Evolutionary conservation across 192 early-diverging fungal species (phyloP).

Genomic region (Backusella tarrabulga): DNA sequence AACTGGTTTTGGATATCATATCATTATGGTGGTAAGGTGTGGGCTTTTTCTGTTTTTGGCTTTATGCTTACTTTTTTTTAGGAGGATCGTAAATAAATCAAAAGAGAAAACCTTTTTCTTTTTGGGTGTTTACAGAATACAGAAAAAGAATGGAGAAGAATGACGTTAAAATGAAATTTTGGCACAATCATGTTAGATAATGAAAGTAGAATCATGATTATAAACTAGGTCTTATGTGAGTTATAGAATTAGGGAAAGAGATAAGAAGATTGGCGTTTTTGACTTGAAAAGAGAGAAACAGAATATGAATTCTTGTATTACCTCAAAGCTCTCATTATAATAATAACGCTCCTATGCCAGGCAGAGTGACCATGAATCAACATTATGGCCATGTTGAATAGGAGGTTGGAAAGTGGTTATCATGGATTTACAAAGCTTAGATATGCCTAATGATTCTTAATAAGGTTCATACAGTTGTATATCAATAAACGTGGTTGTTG

Average conservation of each 20-base stretch:
- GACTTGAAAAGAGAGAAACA: neutral
- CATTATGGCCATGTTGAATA: neutral
- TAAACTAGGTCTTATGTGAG: neutral
- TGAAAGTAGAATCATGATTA: neutral
- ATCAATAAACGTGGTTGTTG: neutral
- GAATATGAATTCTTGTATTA: neutral
- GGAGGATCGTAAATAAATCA: slow-evolving; percentile 6
- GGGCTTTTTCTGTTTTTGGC: neutral
- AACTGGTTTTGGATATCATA: slow-evolving; percentile 77
- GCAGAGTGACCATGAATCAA: neutral
- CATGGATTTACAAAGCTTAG: neutral
- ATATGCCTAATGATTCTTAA: neutral
- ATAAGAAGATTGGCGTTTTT: neutral
- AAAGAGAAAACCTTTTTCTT: neutral
- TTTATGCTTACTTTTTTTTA: neutral
- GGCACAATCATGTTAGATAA: neutral
- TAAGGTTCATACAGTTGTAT: neutral
- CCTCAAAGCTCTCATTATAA: neutral
- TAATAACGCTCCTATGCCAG: neutral
- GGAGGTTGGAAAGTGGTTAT: neutral
- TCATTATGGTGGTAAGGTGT: slow-evolving; percentile 75
- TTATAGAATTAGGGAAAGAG: neutral
- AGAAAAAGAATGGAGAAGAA: neutral
- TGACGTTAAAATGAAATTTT: neutral
- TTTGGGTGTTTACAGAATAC: neutral